Conservation (phyloP, 1,284 basidiomycete genomes). For the Pyrrhoderma noxium region DNA sequence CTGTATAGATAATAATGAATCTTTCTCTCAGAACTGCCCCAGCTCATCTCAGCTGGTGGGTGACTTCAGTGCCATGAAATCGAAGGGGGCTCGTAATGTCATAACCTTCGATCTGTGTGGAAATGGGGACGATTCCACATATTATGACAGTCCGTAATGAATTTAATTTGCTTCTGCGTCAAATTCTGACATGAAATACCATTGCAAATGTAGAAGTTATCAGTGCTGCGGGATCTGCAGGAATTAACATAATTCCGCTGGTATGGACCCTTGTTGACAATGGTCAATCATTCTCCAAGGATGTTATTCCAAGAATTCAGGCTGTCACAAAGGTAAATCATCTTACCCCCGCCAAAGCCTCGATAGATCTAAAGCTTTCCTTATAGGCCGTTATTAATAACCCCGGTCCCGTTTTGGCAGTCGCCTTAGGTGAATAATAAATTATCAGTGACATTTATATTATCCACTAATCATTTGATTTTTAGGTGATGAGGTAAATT, state of each 20-base stretch:
- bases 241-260: conserved; percentile 15
- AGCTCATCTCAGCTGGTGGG: background rate
- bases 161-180: too few species aligned
- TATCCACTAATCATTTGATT: background rate
- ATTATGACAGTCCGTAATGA: conserved; percentile 6
- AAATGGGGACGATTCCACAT: conserved; percentile 9
- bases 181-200: background rate
- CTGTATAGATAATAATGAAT: background rate
- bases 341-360: background rate
- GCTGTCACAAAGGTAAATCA: conserved; percentile 13
- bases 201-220: conserved; percentile 5
- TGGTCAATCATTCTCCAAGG: conserved; percentile 7
- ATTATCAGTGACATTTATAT: background rate
- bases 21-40: conserved; percentile 5
- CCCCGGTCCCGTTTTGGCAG: conserved; percentile 11
- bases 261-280: conserved; percentile 12
- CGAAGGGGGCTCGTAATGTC: conserved; percentile 14
- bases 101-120: conserved; percentile 16
- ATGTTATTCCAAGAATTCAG: conserved; percentile 12
- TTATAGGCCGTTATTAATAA: conserved; percentile 13
- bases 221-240: conserved; percentile 9
- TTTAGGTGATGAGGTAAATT: conserved; percentile 6
- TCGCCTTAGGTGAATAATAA: conserved; percentile 11
- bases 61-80: conserved; percentile 14
- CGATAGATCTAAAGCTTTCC: background rate